phyloP scores from a whole-genome alignment of 2,329 filamentous ascomycete genomes.

The Penicillium sp. region DNA sequence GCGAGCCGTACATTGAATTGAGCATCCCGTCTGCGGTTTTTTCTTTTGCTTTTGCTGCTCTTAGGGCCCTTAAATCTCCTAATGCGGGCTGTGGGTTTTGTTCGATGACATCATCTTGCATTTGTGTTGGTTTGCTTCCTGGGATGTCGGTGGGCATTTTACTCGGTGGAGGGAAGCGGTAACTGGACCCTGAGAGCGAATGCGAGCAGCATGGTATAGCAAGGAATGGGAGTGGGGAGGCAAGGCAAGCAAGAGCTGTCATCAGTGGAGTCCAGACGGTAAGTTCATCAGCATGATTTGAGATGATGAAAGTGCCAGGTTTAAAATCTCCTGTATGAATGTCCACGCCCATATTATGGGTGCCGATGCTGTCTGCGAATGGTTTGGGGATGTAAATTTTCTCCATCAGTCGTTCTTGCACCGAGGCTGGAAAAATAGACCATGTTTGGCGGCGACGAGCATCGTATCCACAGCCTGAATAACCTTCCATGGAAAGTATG shows the following conservation, averaged over 20 bases:
- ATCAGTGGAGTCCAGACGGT: constrained; percentile 94
- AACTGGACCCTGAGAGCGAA: constrained; percentile 71
- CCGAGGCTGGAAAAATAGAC: constrained; percentile 62
- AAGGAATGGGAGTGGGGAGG: constrained; percentile 75
- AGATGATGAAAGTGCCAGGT: constrained; percentile 81
- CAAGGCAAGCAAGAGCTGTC: constrained; percentile 57
- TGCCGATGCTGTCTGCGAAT: constrained; percentile 34
- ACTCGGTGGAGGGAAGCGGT: constrained; percentile 52
- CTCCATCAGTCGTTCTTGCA: constrained; percentile 56
- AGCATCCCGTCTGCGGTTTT: constrained; percentile 35
- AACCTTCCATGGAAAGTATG: constrained; percentile 78
- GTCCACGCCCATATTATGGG: constrained; percentile 16
- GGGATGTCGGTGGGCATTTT: constrained; percentile 14
- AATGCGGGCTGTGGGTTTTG: constrained; percentile 31
- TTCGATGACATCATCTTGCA: constrained; percentile 8
- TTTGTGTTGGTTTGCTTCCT: constrained; percentile 33
- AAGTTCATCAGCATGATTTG: constrained; percentile 94
- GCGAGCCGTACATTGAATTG: constrained; percentile 74
- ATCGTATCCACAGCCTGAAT: constrained; percentile 86
- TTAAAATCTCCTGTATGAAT: constrained; percentile 64
- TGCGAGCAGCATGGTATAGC: constrained; percentile 96
- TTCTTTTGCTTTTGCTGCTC: constrained; percentile 35
- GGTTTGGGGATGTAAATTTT: constrained; percentile 60
- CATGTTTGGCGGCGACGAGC: constrained; percentile 84
- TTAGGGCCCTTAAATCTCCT: constrained; percentile 44